Percentiles rank a stretch among this genome's conserved stretches.
phyloP scores from a whole-genome alignment of 176 grass and related monocot genomes.

The Oryza brachyantha region DNA sequence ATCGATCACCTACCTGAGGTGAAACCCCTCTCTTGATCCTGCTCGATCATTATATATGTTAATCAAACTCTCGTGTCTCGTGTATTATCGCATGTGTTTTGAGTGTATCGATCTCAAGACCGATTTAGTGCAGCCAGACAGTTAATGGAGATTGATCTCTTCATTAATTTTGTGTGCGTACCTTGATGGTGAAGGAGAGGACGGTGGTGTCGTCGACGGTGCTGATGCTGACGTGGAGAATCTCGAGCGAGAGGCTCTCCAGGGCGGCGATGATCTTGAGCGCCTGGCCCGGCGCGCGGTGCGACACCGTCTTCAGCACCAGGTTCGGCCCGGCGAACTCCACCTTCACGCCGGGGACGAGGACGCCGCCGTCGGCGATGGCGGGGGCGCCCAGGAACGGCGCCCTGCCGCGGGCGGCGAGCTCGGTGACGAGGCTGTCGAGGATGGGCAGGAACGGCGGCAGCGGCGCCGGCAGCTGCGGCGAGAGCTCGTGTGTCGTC shows the following conservation, averaged over 20 bases:
- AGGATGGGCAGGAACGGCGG: constrained; percentile 38
- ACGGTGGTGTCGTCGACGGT: constrained; percentile 68
- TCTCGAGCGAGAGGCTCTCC: constrained; percentile 66
- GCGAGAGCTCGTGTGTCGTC: constrained; percentile 6
- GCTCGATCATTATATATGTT: not conserved
- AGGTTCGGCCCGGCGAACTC: constrained; percentile 75
- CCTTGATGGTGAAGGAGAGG: constrained; percentile 95
- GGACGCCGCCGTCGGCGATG: not conserved
- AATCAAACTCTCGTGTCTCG: not conserved
- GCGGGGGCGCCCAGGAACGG: not conserved
- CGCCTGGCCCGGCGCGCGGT: constrained; percentile 48
- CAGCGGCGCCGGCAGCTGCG: not conserved
- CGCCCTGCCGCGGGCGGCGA: constrained; percentile 30
- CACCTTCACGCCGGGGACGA: constrained; percentile 57
- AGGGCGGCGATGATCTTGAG: constrained; percentile 73
- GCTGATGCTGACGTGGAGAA: constrained; percentile 69
- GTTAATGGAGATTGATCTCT: not conserved
- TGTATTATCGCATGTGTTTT: not conserved
- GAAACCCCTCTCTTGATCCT: not conserved
- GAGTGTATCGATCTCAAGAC: not conserved
- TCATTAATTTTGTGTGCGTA: constrained; percentile 6
- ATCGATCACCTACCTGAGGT: not conserved
- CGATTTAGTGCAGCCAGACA: too few species aligned
- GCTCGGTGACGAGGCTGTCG: constrained; percentile 39
- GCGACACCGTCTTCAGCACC: constrained; percentile 69